Conservation (phyloP, 2,329 filamentous ascomycete genomes). For the Dothistroma septosporum region DNA sequence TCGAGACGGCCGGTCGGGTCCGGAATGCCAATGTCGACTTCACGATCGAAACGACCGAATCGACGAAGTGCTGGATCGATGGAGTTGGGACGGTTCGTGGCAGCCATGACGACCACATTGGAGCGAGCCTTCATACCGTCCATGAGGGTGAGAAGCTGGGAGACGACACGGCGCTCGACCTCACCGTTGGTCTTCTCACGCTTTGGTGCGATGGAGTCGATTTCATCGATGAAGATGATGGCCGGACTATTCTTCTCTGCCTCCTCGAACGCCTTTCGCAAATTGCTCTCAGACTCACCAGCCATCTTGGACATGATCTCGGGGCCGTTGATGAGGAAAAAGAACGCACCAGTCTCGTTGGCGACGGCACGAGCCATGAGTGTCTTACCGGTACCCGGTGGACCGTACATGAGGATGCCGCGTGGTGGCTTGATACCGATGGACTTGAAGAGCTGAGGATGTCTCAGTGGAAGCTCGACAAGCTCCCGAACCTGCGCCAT, state of each 20-base stretch:
- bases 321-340: constrained; percentile 98
- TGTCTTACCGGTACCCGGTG: constrained; percentile 98
- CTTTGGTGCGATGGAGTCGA: constrained; percentile 98
- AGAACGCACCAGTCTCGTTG: constrained; percentile 98
- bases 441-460: constrained; percentile 99
- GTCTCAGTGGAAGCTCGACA: constrained; percentile 92
- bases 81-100: constrained; percentile 97
- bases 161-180: constrained; percentile 96
- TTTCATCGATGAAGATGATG: constrained; percentile 99
- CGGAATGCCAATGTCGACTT: constrained; percentile 96
- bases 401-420: constrained; percentile 89
- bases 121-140: constrained; percentile 99
- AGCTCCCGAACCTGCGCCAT: constrained; percentile 99
- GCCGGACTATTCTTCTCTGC: constrained; percentile 99
- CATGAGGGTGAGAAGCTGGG: constrained; percentile 95
- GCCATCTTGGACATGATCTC: constrained; percentile 99
- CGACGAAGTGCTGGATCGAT: constrained; percentile 96
- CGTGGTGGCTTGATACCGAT: constrained; percentile 99
- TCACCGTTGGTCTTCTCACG: constrained; percentile 99
- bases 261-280: constrained; percentile 99
- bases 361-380: constrained; percentile 97
- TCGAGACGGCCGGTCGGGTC: constrained; percentile 97
- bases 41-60: constrained; percentile 97
- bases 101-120: constrained; percentile 98
- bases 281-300: constrained; percentile 96